Evolutionary conservation across 2,329 filamentous ascomycete species (phyloP).

Genomic region (Sclerotinia spermophila): DNA sequence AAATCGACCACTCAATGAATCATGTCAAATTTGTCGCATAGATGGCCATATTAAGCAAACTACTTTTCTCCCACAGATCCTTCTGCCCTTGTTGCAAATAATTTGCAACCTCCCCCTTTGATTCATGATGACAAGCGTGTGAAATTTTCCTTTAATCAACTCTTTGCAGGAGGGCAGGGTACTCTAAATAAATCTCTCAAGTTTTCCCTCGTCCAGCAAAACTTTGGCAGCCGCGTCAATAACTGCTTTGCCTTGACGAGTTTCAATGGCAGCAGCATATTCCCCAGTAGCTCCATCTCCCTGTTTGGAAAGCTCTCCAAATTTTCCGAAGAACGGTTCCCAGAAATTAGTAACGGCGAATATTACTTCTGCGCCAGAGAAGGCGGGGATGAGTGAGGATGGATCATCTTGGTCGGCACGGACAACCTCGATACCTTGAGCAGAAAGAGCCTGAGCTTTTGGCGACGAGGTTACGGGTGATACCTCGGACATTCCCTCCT

Average conservation of each 20-base stretch:
- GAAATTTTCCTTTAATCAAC: background rate
- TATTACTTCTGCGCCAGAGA: conserved; percentile 39
- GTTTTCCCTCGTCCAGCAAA: background rate
- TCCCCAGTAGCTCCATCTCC: conserved; percentile 27
- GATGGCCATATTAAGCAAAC: background rate
- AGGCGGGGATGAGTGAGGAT: conserved; percentile 32
- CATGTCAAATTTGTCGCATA: background rate
- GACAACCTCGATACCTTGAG: conserved; percentile 44
- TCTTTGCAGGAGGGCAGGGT: background rate
- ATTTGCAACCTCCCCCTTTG: background rate
- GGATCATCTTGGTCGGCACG: conserved; percentile 28
- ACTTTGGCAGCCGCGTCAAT: background rate
- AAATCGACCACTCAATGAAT: background rate
- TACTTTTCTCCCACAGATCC: background rate
- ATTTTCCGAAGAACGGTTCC: conserved; percentile 25
- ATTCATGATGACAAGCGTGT: background rate
- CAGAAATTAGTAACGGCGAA: conserved; percentile 41
- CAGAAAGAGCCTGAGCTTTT: conserved; percentile 40
- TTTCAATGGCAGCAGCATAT: conserved; percentile 15
- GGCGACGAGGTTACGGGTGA: conserved; percentile 45
- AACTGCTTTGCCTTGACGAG: background rate
- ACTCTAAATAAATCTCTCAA: background rate
- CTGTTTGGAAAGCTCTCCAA: conserved; percentile 20
- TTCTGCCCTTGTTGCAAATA: background rate
- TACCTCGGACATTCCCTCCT: conserved; percentile 44